Base-by-base conservation (phyloP, 2,329 filamentous ascomycete species). In the Sporothrix brasiliensis region DNA sequence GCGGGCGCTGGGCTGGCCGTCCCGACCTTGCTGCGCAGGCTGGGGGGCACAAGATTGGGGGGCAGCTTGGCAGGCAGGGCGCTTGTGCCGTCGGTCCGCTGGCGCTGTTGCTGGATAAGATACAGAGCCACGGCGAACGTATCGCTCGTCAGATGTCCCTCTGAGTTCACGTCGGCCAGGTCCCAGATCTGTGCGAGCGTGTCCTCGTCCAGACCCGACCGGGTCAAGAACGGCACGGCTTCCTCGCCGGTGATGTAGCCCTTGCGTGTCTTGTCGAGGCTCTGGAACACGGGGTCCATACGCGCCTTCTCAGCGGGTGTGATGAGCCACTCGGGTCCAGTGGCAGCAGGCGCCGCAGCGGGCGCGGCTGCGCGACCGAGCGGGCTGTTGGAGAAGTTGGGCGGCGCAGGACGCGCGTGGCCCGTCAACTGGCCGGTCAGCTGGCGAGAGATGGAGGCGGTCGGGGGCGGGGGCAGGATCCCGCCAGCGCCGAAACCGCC, bases 111-210 rank as follows among this genome's bases (percentile, higher is more conserved):
- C 72, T 94, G 88, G 76, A 99, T 97, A 67, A 99, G 85, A 78
- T 96, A 96, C 94, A 99, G 97, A 68, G 95, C 94, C 61, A 99
- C 93, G 0, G 95, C 93, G 78, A 99, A 99, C 76, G 97, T 94
- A 75, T 99, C 95, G 75, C 88, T 89, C 61, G 87, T 93, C 70
- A 99, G 83, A 70, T 91, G 90, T 13, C 95, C 95, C 75, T 94
- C 91, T 9, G 93, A 95, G 77, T 92, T 93, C 80, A 97, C 93
- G 80, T 99, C 95, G 16, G 95, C 91, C 41, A 99, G 87, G 79
- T 99, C 95, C 95, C 95, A 99, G 73, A 99, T 97, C 76, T 96
- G 92, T 41, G 95, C 95, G 68, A 99, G 84, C 11, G 88, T 88
- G 76, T 97, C 94, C 78, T 98, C 94, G 0, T 92, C 88, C 16